A percentile compares a stretch with the other conserved stretches of the same genome.
Conservation (phyloP, 345 rosid species). For the Lepidium sativum region DNA sequence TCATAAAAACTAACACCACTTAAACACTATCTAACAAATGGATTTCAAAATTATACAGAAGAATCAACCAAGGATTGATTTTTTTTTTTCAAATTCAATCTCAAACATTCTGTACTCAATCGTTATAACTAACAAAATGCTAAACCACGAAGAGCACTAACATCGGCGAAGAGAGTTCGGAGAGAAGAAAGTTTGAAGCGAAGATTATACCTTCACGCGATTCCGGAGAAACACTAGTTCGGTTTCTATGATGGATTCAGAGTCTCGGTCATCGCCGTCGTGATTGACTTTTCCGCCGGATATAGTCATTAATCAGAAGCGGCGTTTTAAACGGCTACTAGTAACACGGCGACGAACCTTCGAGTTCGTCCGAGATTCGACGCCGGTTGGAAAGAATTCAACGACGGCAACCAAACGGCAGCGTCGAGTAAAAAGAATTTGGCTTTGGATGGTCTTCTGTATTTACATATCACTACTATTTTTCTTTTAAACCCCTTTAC, state of each 20-base stretch:
- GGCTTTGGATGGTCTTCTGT: not conserved
- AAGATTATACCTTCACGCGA: slow-evolving; percentile 37
- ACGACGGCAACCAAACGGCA: not conserved
- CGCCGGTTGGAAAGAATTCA: not conserved
- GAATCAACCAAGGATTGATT: not conserved
- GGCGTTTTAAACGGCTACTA: not conserved
- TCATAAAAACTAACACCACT: not conserved
- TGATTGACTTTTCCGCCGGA: slow-evolving; percentile 4
- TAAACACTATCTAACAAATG: not conserved
- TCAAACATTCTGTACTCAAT: not conserved
- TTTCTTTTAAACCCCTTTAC: not conserved
- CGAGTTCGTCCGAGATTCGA: not conserved
- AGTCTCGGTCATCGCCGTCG: slow-evolving; percentile 9
- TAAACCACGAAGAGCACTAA: not conserved
- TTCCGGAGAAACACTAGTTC: slow-evolving; percentile 32
- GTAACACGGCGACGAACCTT: not conserved
- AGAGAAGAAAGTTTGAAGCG: not conserved
- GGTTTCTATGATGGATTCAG: slow-evolving; percentile 8
- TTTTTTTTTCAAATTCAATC: not conserved
- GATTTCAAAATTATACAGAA: not conserved
- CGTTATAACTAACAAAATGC: not conserved
- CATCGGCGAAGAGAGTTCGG: not conserved
- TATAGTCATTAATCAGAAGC: slow-evolving; percentile 11
- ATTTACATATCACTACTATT: not conserved
- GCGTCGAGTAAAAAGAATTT: not conserved